Conservation (phyloP, 1,139 yeast species). For the Lodderomyces orthopsilosis region DNA sequence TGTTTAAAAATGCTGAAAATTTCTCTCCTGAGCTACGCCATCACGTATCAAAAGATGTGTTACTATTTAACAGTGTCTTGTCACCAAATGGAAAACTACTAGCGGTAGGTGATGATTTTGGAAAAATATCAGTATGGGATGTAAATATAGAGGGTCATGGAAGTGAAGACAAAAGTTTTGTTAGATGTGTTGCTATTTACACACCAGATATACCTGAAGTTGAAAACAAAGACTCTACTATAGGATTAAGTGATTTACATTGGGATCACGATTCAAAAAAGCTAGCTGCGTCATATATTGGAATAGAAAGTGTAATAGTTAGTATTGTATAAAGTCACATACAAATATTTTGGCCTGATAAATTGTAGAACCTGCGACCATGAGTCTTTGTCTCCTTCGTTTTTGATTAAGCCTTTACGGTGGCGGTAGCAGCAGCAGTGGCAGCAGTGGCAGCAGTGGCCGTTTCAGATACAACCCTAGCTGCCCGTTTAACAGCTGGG, state of each 20-base stretch:
- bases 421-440: constrained; percentile 17
- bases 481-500: constrained; percentile 25
- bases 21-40: constrained; percentile 17
- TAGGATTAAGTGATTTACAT: constrained; percentile 39
- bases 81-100: constrained; percentile 49
- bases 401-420: neutral
- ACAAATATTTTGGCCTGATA: neutral
- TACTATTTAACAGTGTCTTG: constrained; percentile 49
- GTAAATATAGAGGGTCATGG: constrained; percentile 18
- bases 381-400: neutral
- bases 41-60: constrained; percentile 12
- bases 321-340: neutral
- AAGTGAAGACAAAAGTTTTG: constrained; percentile 16
- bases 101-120: constrained; percentile 65
- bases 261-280: constrained; percentile 40
- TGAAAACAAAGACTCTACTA: constrained; percentile 9
- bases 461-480: constrained; percentile 19
- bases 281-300: constrained; percentile 42
- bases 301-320: constrained; percentile 37
- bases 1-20: constrained; percentile 24
- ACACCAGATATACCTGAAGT: neutral
- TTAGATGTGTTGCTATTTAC: constrained; percentile 6
- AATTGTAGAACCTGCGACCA: neutral
- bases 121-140: constrained; percentile 56
- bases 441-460: constrained; percentile 18